A percentile compares a stretch with the other conserved stretches of the same genome.
Evolutionary conservation across 345 rosid genomes (phyloP).

Genomic region (Syzygium aqueum): DNA sequence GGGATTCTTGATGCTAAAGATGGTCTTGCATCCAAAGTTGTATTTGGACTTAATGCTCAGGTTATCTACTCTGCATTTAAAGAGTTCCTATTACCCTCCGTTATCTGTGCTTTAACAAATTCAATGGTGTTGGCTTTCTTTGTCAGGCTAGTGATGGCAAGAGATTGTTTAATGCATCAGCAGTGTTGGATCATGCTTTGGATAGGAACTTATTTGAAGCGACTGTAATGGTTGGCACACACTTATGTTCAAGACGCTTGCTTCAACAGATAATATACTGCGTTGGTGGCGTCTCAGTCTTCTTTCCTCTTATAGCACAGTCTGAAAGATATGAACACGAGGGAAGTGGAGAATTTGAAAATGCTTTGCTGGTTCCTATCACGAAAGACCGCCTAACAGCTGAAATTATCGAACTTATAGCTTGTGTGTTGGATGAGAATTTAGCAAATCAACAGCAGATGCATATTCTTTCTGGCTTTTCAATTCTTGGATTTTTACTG

Average conservation of each 20-base stretch:
- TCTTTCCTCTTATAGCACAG: slow-evolving; percentile 83
- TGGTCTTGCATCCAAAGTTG: slow-evolving; percentile 82
- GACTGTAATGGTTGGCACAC: slow-evolving; percentile 61
- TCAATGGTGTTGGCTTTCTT: slow-evolving; percentile 7
- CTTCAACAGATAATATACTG: slow-evolving; percentile 91
- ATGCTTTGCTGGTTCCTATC: slow-evolving; percentile 41
- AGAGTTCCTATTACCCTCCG: neutral
- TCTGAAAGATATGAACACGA: slow-evolving; percentile 74
- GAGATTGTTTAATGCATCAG: slow-evolving; percentile 81
- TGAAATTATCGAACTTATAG: slow-evolving; percentile 88
- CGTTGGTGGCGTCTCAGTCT: slow-evolving; percentile 94
- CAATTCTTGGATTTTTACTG: slow-evolving; percentile 77
- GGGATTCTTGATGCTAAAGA: slow-evolving; percentile 86
- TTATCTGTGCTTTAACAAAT: slow-evolving; percentile 2
- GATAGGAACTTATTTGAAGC: slow-evolving; percentile 81
- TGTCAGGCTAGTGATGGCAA: slow-evolving; percentile 88
- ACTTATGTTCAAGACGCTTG: slow-evolving; percentile 87
- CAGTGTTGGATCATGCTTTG: slow-evolving; percentile 41
- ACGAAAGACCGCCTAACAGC: slow-evolving; percentile 78
- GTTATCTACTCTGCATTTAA: slow-evolving; percentile 21
- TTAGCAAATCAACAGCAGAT: slow-evolving; percentile 89
- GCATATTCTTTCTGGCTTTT: slow-evolving; percentile 88
- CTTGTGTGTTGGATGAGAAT: slow-evolving; percentile 91
- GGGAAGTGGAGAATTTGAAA: slow-evolving; percentile 36
- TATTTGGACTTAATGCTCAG: slow-evolving; percentile 95